Conservation (phyloP, 1,139 yeast species). For the Hansenula anomala region DNA sequence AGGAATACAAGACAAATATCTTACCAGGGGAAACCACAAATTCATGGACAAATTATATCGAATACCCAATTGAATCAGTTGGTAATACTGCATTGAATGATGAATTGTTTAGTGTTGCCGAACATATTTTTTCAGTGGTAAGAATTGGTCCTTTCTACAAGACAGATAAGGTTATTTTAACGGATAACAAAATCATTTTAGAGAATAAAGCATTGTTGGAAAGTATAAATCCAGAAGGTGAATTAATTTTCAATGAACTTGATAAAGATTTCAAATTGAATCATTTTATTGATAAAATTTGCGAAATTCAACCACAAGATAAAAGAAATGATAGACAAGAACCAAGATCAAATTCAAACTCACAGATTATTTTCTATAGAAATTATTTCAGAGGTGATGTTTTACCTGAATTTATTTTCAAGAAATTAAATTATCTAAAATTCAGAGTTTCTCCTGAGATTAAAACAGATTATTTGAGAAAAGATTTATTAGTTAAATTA, state of each 20-base stretch:
- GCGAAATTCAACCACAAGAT: too few relatives aligned
- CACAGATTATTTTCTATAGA: neutral
- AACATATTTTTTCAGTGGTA: too few relatives aligned
- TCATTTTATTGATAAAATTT: neutral
- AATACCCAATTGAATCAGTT: neutral
- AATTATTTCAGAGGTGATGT: neutral
- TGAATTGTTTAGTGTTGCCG: neutral
- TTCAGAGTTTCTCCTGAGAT: neutral
- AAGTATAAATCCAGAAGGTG: neutral
- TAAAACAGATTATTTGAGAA: neutral
- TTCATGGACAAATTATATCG: too few relatives aligned
- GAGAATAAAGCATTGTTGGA: too few relatives aligned
- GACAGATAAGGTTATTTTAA: too few relatives aligned
- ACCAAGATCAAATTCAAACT: too few relatives aligned
- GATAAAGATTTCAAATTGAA: neutral
- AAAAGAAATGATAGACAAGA: too few relatives aligned
- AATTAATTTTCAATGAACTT: neutral
- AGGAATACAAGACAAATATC: too few relatives aligned
- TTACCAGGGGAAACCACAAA: too few relatives aligned
- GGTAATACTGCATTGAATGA: neutral
- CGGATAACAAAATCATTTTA: too few relatives aligned
- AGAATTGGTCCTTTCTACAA: too few relatives aligned
- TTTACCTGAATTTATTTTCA: neutral
- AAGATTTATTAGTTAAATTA: neutral
- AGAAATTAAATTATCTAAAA: neutral